A percentile compares a stretch with the other conserved stretches of the same genome.
Evolutionary conservation across 495 filamentous ascomycete genomes (phyloP).

Genomic region (Podospora sp.): DNA sequence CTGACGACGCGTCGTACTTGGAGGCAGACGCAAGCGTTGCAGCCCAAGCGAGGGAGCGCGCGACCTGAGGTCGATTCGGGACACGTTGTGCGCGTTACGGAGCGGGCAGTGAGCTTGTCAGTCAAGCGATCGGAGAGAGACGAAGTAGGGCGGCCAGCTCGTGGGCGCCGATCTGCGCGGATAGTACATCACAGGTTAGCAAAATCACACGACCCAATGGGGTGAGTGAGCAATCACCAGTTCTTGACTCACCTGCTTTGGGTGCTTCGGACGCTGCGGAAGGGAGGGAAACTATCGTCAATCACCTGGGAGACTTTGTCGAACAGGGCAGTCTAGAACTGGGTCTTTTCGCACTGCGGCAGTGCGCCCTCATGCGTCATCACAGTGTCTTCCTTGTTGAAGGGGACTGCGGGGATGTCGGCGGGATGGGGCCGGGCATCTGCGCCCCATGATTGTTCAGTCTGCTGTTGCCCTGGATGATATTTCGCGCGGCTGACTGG

Average conservation of each 20-base stretch:
- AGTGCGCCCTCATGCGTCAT: not conserved
- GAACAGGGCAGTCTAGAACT: not conserved
- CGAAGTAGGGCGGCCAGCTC: not conserved
- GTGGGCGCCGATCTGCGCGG: not conserved
- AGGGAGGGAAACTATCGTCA: not conserved
- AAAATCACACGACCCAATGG: not conserved
- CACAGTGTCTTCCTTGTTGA: not conserved
- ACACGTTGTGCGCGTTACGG: not conserved
- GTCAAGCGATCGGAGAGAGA: not conserved
- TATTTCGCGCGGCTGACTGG: not conserved
- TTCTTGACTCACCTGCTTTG: not conserved
- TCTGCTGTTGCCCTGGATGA: too few species aligned
- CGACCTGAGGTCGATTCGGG: not conserved
- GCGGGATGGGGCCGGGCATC: not conserved
- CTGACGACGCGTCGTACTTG: not conserved
- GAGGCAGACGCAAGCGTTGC: not conserved
- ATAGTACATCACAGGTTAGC: not conserved
- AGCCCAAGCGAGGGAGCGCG: not conserved
- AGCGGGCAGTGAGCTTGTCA: not conserved
- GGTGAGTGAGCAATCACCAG: not conserved
- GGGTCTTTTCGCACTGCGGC: not conserved
- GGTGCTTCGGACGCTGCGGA: not conserved
- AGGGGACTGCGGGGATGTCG: not conserved
- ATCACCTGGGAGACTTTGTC: not conserved
- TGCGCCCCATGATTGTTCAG: not conserved